A percentile compares a stretch with the other conserved stretches of the same genome.
Evolutionary conservation across 2,329 filamentous ascomycete genomes (phyloP).

Genomic region (Nannizziopsis barbatae): DNA sequence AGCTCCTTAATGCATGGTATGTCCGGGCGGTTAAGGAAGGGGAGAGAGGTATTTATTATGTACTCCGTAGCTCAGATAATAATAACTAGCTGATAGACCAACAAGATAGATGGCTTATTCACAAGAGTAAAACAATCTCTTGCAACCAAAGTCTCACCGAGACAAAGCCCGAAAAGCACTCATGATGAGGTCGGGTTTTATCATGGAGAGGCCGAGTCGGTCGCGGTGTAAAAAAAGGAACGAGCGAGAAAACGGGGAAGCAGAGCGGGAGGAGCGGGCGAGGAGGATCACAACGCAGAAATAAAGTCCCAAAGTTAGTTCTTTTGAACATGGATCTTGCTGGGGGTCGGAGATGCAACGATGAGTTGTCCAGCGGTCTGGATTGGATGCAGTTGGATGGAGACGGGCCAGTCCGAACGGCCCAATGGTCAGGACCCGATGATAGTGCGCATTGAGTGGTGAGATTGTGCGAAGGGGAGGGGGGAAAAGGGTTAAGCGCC

Average conservation of each 20-base stretch:
- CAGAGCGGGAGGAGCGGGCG: too few species aligned
- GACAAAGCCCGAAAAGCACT: neutral
- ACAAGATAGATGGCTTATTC: neutral
- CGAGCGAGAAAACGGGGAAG: neutral
- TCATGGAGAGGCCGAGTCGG: neutral
- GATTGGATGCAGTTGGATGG: neutral
- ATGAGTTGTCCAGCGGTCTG: slow-evolving; percentile 10
- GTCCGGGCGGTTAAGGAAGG: too few species aligned
- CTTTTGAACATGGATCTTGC: neutral
- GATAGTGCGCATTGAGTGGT: too few species aligned
- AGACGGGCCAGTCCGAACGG: too few species aligned
- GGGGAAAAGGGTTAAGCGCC: too few species aligned
- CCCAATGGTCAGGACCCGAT: too few species aligned
- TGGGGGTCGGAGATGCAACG: slow-evolving; percentile 4
- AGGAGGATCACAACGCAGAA: neutral
- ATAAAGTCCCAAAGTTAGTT: neutral
- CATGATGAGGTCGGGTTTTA: neutral
- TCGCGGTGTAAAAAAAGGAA: neutral
- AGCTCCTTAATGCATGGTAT: too few species aligned
- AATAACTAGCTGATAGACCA: too few species aligned
- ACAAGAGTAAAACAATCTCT: neutral
- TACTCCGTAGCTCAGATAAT: neutral
- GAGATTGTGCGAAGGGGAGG: too few species aligned
- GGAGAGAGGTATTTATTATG: too few species aligned
- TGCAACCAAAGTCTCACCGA: neutral